Evolutionary conservation across 2,329 filamentous ascomycete species (phyloP).

Genomic region (Alternaria atra): DNA sequence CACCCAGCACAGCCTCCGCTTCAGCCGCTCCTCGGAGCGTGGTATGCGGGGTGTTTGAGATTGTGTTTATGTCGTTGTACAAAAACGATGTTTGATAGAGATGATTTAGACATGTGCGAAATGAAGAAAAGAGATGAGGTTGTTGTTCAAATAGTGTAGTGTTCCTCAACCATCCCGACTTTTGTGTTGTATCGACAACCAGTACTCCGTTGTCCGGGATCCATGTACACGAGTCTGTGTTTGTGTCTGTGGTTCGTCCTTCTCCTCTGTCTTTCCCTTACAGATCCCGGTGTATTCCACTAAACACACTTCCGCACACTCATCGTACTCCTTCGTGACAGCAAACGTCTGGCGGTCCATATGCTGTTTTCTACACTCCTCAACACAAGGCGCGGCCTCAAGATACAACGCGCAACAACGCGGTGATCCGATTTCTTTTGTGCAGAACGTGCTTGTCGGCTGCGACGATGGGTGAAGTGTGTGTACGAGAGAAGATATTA

Average conservation of each 20-base stretch:
- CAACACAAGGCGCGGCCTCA: constrained; percentile 5
- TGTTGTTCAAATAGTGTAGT: too few relatives aligned
- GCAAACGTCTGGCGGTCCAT: constrained; percentile 9
- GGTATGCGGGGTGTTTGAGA: neutral
- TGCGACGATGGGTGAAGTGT: neutral
- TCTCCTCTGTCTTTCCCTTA: neutral
- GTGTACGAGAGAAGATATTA: neutral
- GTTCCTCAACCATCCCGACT: too few relatives aligned
- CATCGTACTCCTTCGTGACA: constrained; percentile 8
- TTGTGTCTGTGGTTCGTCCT: neutral
- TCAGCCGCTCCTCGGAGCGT: neutral
- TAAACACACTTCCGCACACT: constrained; percentile 12
- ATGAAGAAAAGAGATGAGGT: too few relatives aligned
- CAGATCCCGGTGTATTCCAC: constrained; percentile 3
- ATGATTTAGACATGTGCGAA: too few relatives aligned
- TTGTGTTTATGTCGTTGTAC: neutral
- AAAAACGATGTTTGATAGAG: neutral
- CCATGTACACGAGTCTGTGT: neutral
- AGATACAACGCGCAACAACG: constrained; percentile 12
- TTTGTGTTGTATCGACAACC: neutral
- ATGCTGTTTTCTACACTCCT: constrained; percentile 9
- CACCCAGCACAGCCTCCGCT: neutral
- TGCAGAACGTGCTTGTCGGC: constrained; percentile 1
- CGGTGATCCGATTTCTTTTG: constrained; percentile 5
- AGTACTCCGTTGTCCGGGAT: too few relatives aligned